Base-by-base conservation (phyloP, 306 rosid species). In the Chamaecrista fasciculata region DNA sequence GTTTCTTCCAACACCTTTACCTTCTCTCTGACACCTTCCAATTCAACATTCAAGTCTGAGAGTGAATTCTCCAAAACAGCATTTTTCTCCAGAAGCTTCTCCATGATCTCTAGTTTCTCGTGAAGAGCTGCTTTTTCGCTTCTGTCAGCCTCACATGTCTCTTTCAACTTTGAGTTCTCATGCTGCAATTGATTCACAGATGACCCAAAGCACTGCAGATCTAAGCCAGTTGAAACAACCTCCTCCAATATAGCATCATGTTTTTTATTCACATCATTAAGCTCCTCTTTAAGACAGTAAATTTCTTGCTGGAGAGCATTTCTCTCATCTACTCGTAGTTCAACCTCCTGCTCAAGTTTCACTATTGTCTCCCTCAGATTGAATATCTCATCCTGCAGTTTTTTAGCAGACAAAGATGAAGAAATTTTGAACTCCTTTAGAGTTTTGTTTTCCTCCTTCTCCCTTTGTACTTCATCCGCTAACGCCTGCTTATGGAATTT, bases 281-380 rank as follows among this genome's bases (percentile, higher is more conserved):
- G 81, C 83, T 91, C 94, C 82, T 91, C 91, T 75, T 85, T 91
- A 71, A 94, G 92, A 76, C 95, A 91, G 66, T 86, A 87, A 71
- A 91, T 89, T 81, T 94, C 97, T 82, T 86, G 96, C 89, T 89
- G 97, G 78, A 91, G 95, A 71, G 92, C 91, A 55, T 95, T 89
- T 74, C 97, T 89, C 82, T 95, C 83, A 82, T 84, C 81, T 28
- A 89, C 85, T 74, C 90, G 83, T 68, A 91, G 79, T 71, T 78
- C 95, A 74, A 95, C 88, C 74, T 84, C 92, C 56, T 78, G 96
- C 71, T 95, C 97, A 18, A 91, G 88, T 64, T 86, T 89, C 82
- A 70, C 78, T 53, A 91, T 83, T 48, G 84, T 85, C 85, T 82
- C 89, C 80, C 83, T 87, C 81, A 89, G 75, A 66, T 68, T 86